Percentiles rank a stretch among this genome's conserved stretches.
These are phyloP conservation scores for Penicillium thymicola DNA, from an alignment of 2,329 filamentous ascomycete species.

Conservation along the genomic window DNA sequence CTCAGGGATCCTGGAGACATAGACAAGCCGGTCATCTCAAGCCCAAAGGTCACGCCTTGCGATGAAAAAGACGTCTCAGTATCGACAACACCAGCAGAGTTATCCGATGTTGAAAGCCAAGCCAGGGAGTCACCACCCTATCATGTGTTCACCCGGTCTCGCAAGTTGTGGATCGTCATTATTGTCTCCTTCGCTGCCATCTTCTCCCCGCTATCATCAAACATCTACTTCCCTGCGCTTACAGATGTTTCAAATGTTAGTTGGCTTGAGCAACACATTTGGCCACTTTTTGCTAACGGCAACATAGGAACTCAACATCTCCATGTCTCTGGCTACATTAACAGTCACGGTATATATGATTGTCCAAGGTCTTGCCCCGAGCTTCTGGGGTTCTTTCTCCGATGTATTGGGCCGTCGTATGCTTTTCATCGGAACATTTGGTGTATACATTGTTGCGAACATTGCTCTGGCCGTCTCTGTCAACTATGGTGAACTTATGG, in stretches of 20 bases:
- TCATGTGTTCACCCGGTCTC: slow-evolving; percentile 34
- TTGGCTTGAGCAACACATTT: neutral
- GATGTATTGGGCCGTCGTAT: slow-evolving; percentile 48
- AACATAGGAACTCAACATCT: slow-evolving; percentile 25
- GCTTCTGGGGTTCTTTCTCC: slow-evolving; percentile 50
- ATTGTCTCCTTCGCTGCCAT: slow-evolving; percentile 41
- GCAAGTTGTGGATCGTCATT: slow-evolving; percentile 40
- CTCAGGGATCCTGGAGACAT: slow-evolving; percentile 10
- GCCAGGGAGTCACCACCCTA: slow-evolving; percentile 17
- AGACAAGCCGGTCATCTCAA: slow-evolving; percentile 12
- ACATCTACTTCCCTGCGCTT: slow-evolving; percentile 48
- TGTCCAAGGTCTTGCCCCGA: slow-evolving; percentile 50
- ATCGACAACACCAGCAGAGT: slow-evolving; percentile 9
- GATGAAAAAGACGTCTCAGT: slow-evolving; percentile 16
- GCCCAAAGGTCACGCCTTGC: slow-evolving; percentile 9
- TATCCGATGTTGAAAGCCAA: slow-evolving; percentile 21
- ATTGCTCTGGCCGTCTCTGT: slow-evolving; percentile 45
- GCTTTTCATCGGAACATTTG: slow-evolving; percentile 47
- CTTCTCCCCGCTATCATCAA: slow-evolving; percentile 46
- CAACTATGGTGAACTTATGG: slow-evolving; percentile 45
- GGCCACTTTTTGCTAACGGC: neutral
- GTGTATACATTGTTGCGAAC: slow-evolving; percentile 49
- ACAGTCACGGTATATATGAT: slow-evolving; percentile 48
- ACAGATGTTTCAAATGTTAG: slow-evolving; percentile 24
- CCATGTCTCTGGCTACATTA: slow-evolving; percentile 31